Conservation (phyloP, 371 early-diverging fungal genomes). For the Funneliformis caledonium region DNA sequence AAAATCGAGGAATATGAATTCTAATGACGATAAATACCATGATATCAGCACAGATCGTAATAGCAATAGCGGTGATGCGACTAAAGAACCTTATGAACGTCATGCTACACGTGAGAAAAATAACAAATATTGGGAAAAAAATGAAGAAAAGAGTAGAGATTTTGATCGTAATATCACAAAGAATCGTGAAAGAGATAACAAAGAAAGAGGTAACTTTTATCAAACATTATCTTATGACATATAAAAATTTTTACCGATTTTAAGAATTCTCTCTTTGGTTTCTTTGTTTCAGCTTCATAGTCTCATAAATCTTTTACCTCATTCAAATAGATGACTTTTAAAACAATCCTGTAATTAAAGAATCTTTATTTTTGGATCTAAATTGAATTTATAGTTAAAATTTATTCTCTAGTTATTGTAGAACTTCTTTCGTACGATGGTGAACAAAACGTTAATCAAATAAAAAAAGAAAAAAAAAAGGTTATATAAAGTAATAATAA, state of each 20-base stretch:
- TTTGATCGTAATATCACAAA: background rate
- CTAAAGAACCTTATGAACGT: background rate
- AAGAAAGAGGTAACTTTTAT: constrained; percentile 16
- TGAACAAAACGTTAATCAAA: no score
- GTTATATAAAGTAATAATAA: no score
- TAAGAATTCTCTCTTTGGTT: background rate
- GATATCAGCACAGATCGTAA: background rate
- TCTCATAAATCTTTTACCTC: background rate
- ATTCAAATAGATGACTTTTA: background rate
- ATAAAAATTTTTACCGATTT: background rate
- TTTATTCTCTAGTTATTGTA: no score
- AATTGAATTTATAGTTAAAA: background rate
- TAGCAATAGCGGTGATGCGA: background rate
- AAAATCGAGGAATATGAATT: background rate
- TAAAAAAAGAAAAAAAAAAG: no score
- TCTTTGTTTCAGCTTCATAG: background rate
- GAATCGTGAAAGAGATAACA: constrained; percentile 3
- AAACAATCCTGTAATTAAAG: background rate
- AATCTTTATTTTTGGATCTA: background rate
- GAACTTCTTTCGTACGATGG: no score
- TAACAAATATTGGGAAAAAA: constrained; percentile 6
- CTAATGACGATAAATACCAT: background rate
- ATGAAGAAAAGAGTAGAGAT: constrained; percentile 13
- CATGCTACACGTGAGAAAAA: constrained; percentile 4
- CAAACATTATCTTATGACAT: background rate